A percentile compares a stretch with the other conserved stretches of the same genome.
Conservation (phyloP, 345 rosid species). For the Durio zibethinus region DNA sequence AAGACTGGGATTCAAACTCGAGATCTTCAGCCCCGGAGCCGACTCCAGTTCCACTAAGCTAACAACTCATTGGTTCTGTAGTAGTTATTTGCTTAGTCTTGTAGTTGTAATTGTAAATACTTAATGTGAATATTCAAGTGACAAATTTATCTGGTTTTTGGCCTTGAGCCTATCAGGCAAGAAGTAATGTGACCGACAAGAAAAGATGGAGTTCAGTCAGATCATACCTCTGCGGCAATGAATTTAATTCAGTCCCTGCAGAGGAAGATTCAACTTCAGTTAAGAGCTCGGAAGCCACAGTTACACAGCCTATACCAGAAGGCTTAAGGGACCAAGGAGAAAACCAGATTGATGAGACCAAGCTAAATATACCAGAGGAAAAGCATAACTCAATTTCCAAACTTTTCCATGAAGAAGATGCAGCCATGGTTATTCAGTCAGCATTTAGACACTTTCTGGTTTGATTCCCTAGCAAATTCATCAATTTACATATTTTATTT, state of each 20-base stretch:
- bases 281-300: conserved; percentile 52
- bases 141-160: not conserved
- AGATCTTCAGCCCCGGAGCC: no score
- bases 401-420: conserved; percentile 59
- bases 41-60: no score
- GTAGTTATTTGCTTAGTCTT: not conserved
- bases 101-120: no score
- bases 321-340: conserved; percentile 24
- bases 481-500: not conserved
- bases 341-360: conserved; percentile 29
- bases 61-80: no score
- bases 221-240: conserved; percentile 74
- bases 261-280: conserved; percentile 75
- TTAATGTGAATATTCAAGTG: not conserved
- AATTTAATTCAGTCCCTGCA: conserved; percentile 68
- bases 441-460: conserved; percentile 72
- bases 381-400: conserved; percentile 47
- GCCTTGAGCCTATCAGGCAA: conserved; percentile 38
- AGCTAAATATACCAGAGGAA: conserved; percentile 25
- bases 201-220: conserved; percentile 64
- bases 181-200: conserved; percentile 44
- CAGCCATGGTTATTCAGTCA: conserved; percentile 69
- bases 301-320: conserved; percentile 34
- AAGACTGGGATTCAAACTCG: no score
- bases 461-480: conserved; percentile 3